Base-by-base conservation (phyloP, 352 stramenopile species). In the Globisporangium parvum region DNA sequence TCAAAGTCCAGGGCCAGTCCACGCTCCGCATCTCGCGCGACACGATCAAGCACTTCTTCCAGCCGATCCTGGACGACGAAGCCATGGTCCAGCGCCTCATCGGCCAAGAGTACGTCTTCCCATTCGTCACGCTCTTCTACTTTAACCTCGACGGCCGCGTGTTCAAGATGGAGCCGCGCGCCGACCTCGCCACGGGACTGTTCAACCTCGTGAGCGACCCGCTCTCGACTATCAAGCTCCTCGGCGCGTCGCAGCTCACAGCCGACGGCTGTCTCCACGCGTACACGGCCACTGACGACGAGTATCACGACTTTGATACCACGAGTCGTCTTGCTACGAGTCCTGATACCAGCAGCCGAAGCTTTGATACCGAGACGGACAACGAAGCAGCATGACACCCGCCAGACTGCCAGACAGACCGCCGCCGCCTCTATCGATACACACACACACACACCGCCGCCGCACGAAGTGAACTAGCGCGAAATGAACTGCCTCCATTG, bases 11-110 rank as follows among this genome's bases (percentile, higher is more conserved):
- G 15, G 77, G 77, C 0, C 48, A 65, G 47, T 67, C 62, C 6
- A 72, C 61, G n/a, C 66, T 88, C 20, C 71, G 73, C 31, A 85
- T 88, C 63, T 82, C 69, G 4, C 62, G 75, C 24, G 70, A 80
- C 51, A 88, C 78, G 18, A 80, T 88, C 66, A 64, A 66, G 51
- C 68, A 87, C 37, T 83, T 88, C 44, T 88, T 87, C 47, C 66
- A 78, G 46, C 75, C 74, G 1, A 42, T 88, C 15, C 52, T 84
- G 9, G 63, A 64, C 8, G 73, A 88, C 51, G 78, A 87, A 50
- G 28, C 64, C 4, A 70, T 88, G 60, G 78, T 87, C n/a, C 75
- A 87, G 62, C 65, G 63, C 20, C 70, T 88, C 39, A 67, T 88
- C 20, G 78, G 78, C 17, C 68, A 83, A 48, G 66, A 74, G 39